Percentiles rank a stretch among this genome's conserved stretches.
These are phyloP conservation scores for Lyophyllum semitale DNA, from an alignment of 768 basidiomycete genomes.

Conservation along the genomic window DNA sequence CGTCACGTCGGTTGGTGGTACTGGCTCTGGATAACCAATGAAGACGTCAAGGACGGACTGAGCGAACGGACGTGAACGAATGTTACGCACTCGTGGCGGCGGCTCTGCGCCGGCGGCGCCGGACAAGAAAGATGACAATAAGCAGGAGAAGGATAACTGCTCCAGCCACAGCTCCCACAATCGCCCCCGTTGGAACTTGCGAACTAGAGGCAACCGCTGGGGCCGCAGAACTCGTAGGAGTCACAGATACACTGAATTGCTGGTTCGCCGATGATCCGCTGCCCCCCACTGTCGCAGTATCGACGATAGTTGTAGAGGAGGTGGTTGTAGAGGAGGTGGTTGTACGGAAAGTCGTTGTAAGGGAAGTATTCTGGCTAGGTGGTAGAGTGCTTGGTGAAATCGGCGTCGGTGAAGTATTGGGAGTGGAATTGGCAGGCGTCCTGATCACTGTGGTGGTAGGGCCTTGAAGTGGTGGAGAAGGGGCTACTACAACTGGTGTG, in stretches of 20 bases:
- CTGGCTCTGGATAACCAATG: not conserved
- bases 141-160: not conserved
- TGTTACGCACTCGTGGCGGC: not conserved
- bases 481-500: not conserved
- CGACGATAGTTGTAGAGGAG: too few species aligned
- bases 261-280: not conserved
- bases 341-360: not conserved
- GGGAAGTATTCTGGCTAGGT: too few species aligned
- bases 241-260: not conserved
- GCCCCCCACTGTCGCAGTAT: not conserved
- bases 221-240: not conserved
- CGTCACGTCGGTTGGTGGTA: not conserved
- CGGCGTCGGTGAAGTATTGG: not conserved
- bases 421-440: not conserved
- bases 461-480: not conserved
- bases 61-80: too few species aligned
- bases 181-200: not conserved
- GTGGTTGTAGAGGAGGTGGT: too few species aligned
- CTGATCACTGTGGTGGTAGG: not conserved
- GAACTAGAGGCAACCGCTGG: not conserved
- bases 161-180: not conserved
- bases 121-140: not conserved
- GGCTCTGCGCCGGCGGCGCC: not conserved
- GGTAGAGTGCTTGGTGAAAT: too few species aligned
- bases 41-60: not conserved